Base-by-base conservation (phyloP, 352 stramenopile species). In the Pythium insidiosum region DNA sequence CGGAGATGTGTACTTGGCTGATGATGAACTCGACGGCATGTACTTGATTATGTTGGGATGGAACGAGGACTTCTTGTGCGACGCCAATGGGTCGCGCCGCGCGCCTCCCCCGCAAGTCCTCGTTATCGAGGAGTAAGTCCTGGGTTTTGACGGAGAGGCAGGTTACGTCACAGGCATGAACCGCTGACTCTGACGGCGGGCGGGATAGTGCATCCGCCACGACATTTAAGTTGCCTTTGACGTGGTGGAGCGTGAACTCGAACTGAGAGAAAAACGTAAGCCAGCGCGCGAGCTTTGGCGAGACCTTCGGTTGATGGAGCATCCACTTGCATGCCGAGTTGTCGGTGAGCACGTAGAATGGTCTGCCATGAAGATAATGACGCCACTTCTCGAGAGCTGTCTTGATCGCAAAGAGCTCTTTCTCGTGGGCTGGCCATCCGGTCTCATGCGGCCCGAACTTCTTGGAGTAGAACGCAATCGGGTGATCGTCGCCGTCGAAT, bases 381-480 rank as follows among this genome's bases (percentile, higher is more conserved):
- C 53, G 30, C 53, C 53, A 56, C 37, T 61, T 61, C 18, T 48
- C 45, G 4, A 61, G 26, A 11, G 43, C 46, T 25, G 36, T 18
- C 38, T 42, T 63, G 35, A 59, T 63, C 3, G 54, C 49, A 21
- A 47, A 55, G 24, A 59, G 29, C 26, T 59, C 35, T 35, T 63
- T 39, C 22, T 47, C 47, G 36, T 58, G 35, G 3, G 53, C 22
- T 29, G 38, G 41, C 47, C 53, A 58, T 49, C 40, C 48, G 25
- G 13, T 2, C 20, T 50, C 47, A 26, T 42, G 30, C 18, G 13
- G 21, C 2, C 50, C 38, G 7, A 61, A 38, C 21, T 55, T 58
- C 50, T 63, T 47, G 38, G 31, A 53, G 21, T 44, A 53, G 28
- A 65, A 73, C 0, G 56, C 56, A 4, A 72, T 46, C 1, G 57